A percentile compares a stretch with the other conserved stretches of the same genome.
phyloP scores from a whole-genome alignment of 2,329 filamentous ascomycete species.

The Dothidotthia symphoricarpi region DNA sequence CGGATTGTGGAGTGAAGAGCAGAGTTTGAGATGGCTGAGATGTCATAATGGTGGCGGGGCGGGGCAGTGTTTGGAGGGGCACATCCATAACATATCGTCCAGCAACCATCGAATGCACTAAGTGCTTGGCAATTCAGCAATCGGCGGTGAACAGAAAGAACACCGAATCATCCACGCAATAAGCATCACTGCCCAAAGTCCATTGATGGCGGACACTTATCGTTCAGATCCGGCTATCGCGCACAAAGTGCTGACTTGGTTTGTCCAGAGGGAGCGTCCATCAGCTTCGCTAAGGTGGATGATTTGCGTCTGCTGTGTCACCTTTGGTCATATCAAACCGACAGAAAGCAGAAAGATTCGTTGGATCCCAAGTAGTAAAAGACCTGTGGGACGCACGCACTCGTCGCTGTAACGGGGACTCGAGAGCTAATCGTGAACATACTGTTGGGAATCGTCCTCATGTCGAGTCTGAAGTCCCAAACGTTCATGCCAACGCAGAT shows the following conservation, averaged over 20 bases:
- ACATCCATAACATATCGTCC: constrained; percentile 13
- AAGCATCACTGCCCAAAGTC: too few relatives aligned
- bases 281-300: too few relatives aligned
- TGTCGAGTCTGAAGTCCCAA: constrained; percentile 11
- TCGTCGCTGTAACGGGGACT: neutral
- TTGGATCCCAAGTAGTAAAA: constrained; percentile 2
- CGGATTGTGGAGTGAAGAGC: too few relatives aligned
- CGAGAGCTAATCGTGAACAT: constrained; percentile 12
- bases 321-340: neutral
- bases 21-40: too few relatives aligned
- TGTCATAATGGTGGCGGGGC: constrained; percentile 4
- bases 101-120: constrained; percentile 7
- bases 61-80: constrained; percentile 6
- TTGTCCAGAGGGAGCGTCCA: too few relatives aligned
- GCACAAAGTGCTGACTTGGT: neutral
- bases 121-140: constrained; percentile 1
- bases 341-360: constrained; percentile 1
- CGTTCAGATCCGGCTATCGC: neutral
- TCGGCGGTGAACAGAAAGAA: neutral
- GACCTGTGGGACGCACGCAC: neutral
- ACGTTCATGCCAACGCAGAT: constrained; percentile 1
- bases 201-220: neutral
- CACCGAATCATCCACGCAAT: neutral
- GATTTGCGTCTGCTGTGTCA: too few relatives aligned
- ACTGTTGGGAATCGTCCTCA: constrained; percentile 13